Conservation (phyloP, 164 flowering plant species). For the Nymphaea colorata region DNA sequence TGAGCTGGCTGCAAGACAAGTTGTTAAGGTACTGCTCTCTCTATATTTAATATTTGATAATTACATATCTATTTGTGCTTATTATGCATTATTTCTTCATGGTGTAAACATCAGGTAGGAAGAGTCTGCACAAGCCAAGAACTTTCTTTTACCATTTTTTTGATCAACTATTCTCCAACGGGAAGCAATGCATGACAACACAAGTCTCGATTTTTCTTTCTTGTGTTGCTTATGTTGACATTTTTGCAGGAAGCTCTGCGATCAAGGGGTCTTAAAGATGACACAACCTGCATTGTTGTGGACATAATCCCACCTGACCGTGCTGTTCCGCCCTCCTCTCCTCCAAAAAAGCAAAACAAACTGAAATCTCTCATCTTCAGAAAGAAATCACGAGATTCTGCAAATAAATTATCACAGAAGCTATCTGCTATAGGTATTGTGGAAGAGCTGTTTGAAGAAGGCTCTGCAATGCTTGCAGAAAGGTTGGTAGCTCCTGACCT, state of each 20-base stretch:
- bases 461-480: slow-evolving; percentile 93
- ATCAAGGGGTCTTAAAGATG: slow-evolving; percentile 76
- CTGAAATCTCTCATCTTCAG: slow-evolving; percentile 46
- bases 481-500: slow-evolving; percentile 25
- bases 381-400: slow-evolving; percentile 37
- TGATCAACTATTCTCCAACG: no score
- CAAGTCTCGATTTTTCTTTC: no score
- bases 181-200: no score
- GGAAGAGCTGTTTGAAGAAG: slow-evolving; percentile 90
- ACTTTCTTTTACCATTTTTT: no score
- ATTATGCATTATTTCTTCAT: neutral
- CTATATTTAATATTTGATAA: no score
- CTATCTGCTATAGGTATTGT: slow-evolving; percentile 63
- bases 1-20: slow-evolving; percentile 83
- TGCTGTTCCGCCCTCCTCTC: slow-evolving; percentile 26
- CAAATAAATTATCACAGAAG: slow-evolving; percentile 49
- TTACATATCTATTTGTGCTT: neutral
- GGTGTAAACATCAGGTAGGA: neutral
- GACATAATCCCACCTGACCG: slow-evolving; percentile 78
- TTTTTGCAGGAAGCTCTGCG: slow-evolving; percentile 64
- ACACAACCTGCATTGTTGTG: slow-evolving; percentile 83
- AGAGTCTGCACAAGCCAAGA: neutral
- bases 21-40: slow-evolving; percentile 51
- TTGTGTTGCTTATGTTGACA: neutral
- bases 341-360: slow-evolving; percentile 52